Conservation (phyloP, 108 stramenopile genomes). For the Mediolabrus comicus region DNA sequence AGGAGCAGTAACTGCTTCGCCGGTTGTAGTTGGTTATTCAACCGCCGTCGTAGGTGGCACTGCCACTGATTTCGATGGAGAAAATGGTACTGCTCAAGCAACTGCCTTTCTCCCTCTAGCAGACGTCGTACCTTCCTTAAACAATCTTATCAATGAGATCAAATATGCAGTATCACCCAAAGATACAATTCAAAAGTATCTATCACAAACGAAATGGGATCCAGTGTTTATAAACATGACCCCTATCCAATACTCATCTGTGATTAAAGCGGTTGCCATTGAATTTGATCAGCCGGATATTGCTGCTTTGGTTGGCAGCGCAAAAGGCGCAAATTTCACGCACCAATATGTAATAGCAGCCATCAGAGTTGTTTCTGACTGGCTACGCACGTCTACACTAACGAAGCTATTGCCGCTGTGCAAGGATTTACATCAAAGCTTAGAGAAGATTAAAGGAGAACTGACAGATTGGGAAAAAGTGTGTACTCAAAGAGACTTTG, state of each 20-base stretch:
- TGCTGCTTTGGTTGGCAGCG: slow-evolving; percentile 30
- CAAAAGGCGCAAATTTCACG: slow-evolving; percentile 30
- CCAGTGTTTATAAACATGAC: slow-evolving; percentile 29
- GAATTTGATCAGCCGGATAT: slow-evolving; percentile 45
- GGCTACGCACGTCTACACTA: slow-evolving; percentile 33
- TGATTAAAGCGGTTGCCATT: slow-evolving; percentile 30
- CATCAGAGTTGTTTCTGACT: slow-evolving; percentile 16
- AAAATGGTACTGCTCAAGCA: neutral
- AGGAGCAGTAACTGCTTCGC: slow-evolving; percentile 3
- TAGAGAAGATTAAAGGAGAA: slow-evolving; percentile 25
- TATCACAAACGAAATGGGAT: slow-evolving; percentile 32
- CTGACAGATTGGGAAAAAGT: slow-evolving; percentile 45
- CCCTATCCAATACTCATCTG: slow-evolving; percentile 31
- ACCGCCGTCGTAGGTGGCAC: neutral
- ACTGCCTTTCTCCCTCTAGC: neutral
- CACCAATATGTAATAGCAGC: slow-evolving; percentile 44
- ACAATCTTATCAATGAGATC: slow-evolving; percentile 22
- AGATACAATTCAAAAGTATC: slow-evolving; percentile 15
- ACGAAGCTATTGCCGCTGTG: slow-evolving; percentile 39
- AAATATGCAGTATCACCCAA: slow-evolving; percentile 22
- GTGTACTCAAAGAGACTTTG: slow-evolving; percentile 11
- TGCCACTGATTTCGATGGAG: neutral
- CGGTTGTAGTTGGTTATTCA: neutral
- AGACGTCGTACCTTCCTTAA: slow-evolving; percentile 10
- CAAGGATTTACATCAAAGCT: slow-evolving; percentile 28